Evolutionary conservation across 441 rosid species (phyloP), one percentile per base, ranked within the genome.

Genomic region (Pelargonium fulgidum): DNA sequence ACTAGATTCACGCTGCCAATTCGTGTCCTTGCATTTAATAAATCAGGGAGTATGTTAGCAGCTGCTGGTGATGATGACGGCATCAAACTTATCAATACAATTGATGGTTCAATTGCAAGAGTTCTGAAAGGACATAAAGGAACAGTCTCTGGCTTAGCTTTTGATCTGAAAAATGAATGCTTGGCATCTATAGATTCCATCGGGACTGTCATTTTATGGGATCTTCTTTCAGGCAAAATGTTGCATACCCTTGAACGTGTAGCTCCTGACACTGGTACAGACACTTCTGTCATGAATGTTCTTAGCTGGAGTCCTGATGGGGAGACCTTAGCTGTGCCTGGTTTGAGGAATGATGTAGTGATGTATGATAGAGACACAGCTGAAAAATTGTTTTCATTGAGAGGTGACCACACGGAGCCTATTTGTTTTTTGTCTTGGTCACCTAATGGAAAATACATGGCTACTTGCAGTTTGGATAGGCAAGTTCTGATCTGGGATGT

Each of bases 1-100:
- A 93, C 99, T 2, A 84, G 99, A 73, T 91, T 93, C 80, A 93
- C 97, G 0, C 83, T 93, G 56, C 99, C 97, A n/a, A 87, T 93
- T 74, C 93, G 96, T 36, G 83, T 75, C 3, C 96, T 93, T 72
- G 87, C 91, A 56, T 93, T 91, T 68, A 91, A 88, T 71, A 85
- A 84, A 70, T 89, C 97, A 0, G 96, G 97, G 50, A 91, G 91
- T 83, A 75, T 93, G 83, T 72, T 93, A 69, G 99, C 95, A 14
- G 93, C 99, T 26, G 96, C 96, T 58, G 99, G 99, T 64, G 99
- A 93, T 75, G 99, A 91, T 62, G 99, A 93, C 72, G 99, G 97
- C 36, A 85, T 93, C 79, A 93, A 93, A 70, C 93, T 93, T 56
- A 84, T 93, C 75, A 89, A 93, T 66, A 89, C 95, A 2, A 78